phyloP scores from a whole-genome alignment of 2,329 filamentous ascomycete genomes.

The Ciborinia camelliae region DNA sequence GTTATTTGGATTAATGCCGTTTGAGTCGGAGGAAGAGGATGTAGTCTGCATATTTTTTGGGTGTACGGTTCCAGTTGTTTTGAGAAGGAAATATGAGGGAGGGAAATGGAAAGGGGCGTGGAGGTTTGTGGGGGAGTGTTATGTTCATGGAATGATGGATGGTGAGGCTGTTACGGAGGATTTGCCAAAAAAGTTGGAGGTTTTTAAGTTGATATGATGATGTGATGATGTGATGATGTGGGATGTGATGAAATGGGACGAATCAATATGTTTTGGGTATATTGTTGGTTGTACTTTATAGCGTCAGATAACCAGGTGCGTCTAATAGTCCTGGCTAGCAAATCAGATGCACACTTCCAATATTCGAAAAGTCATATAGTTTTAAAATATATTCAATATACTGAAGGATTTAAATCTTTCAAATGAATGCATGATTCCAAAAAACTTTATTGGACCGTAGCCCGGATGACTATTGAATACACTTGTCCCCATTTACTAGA shows the following conservation, averaged over 20 bases:
- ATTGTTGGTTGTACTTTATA: background rate
- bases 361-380: too few relatives aligned
- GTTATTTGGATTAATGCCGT: slow-evolving; percentile 20
- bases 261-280: too few relatives aligned
- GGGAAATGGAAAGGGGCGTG: background rate
- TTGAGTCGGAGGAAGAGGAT: slow-evolving; percentile 17
- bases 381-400: too few relatives aligned
- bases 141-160: slow-evolving; percentile 29
- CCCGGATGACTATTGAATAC: too few relatives aligned
- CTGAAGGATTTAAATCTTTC: too few relatives aligned
- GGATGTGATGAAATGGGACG: background rate
- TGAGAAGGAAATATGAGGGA: slow-evolving; percentile 6
- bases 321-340: too few relatives aligned
- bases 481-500: background rate
- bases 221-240: background rate
- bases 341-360: too few relatives aligned
- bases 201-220: slow-evolving; percentile 3
- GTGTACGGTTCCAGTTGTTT: slow-evolving; percentile 29
- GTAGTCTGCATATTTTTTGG: slow-evolving; percentile 29
- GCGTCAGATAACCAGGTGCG: too few relatives aligned
- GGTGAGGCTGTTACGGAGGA: slow-evolving; percentile 11
- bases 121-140: slow-evolving; percentile 27
- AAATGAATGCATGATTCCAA: too few relatives aligned
- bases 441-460: too few relatives aligned
- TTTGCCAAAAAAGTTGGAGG: slow-evolving; percentile 4